phyloP scores from a whole-genome alignment of 306 rosid species.

The Inga oerstediana region DNA sequence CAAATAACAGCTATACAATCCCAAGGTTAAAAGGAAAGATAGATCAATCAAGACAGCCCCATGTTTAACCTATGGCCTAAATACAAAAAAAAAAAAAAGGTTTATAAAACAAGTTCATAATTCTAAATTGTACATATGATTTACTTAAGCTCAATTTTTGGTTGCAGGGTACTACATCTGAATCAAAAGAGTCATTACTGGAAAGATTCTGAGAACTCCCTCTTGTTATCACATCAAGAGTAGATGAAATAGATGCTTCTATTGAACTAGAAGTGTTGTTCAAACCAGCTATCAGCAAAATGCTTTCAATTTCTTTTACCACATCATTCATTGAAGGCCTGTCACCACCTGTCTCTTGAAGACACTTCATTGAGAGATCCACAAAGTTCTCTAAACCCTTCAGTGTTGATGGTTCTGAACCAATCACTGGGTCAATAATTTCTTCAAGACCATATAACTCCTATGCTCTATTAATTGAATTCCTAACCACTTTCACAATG shows the following conservation, averaged over 20 bases:
- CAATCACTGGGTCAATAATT: slow-evolving; percentile 45
- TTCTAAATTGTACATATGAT: neutral
- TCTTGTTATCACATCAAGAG: slow-evolving; percentile 17
- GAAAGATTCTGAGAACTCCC: slow-evolving; percentile 24
- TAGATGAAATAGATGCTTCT: slow-evolving; percentile 32
- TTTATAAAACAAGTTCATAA: neutral
- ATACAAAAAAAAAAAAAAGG: neutral
- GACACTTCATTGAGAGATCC: slow-evolving; percentile 58
- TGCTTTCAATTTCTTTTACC: slow-evolving; percentile 55
- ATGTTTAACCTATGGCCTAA: neutral
- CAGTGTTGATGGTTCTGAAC: slow-evolving; percentile 33
- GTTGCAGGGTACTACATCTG: slow-evolving; percentile 10
- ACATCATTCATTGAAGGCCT: slow-evolving; percentile 66
- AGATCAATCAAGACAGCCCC: neutral
- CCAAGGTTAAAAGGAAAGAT: neutral
- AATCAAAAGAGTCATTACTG: slow-evolving; percentile 19
- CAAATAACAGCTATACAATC: neutral
- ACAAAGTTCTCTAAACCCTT: slow-evolving; percentile 53
- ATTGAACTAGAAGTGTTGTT: slow-evolving; percentile 35
- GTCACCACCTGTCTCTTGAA: slow-evolving; percentile 39
- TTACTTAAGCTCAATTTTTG: neutral
- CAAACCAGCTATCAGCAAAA: slow-evolving; percentile 37
- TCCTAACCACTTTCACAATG: slow-evolving; percentile 52
- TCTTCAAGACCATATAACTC: slow-evolving; percentile 35
- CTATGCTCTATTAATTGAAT: slow-evolving; percentile 42